Percentiles rank a stretch among this genome's conserved stretches.
Conservation (phyloP, 371 early-diverging fungal species). For the Mortierella sp. region DNA sequence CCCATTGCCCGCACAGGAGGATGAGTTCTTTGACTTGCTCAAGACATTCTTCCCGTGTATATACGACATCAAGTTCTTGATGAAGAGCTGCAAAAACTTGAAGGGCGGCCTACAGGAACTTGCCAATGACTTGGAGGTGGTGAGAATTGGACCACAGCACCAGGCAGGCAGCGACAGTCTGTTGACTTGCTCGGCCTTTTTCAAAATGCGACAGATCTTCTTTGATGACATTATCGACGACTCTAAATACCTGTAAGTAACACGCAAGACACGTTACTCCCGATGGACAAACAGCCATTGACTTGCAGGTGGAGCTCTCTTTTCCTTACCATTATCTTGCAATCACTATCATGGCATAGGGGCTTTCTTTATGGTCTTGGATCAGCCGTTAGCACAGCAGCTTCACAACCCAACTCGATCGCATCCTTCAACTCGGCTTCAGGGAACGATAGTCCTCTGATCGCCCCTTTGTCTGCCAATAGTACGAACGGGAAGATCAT, state of each 20-base stretch:
- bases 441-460: constrained; percentile 53
- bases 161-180: constrained; percentile 99
- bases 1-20: constrained; percentile 92
- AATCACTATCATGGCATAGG: constrained; percentile 7
- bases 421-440: constrained; percentile 53
- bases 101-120: constrained; percentile 99
- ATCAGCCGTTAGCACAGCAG: constrained; percentile 49
- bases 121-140: constrained; percentile 86
- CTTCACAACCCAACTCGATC: constrained; percentile 49
- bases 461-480: constrained; percentile 31
- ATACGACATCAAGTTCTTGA: constrained; percentile 99
- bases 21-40: constrained; percentile 95
- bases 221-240: constrained; percentile 97
- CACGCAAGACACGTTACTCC: too few species aligned
- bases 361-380: constrained; percentile 55
- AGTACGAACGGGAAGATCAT: too few species aligned
- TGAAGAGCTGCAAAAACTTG: constrained; percentile 95
- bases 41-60: constrained; percentile 96
- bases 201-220: constrained; percentile 94
- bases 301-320: not conserved
- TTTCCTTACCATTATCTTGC: not conserved
- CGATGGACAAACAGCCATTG: not conserved
- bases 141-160: constrained; percentile 98
- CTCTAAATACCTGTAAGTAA: constrained; percentile 82
- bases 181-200: constrained; percentile 96